Base-by-base conservation (phyloP, 2,329 filamentous ascomycete species). In the Fusarium penzigii region DNA sequence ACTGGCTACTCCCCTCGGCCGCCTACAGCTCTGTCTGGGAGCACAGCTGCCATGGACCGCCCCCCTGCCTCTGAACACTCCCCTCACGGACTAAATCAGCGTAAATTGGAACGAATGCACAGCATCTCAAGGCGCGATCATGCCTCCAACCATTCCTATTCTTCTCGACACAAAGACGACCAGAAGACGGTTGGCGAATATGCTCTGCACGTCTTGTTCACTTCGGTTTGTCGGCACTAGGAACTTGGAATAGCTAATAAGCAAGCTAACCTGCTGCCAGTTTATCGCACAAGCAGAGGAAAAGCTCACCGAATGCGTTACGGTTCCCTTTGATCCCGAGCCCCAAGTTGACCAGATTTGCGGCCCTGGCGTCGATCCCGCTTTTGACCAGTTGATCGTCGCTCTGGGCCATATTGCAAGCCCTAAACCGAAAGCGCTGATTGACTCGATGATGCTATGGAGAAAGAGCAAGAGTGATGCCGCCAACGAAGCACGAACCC, bases 371-470 rank as follows among this genome's bases (percentile, higher is more conserved):
- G 89, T 89, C 39, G 94, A 99, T 69, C 82, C 87, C 2, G 85
- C 84, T 11, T 99, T 99, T 68, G 94, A 99, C 71, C 93, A 97
- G 73, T 84, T 96, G 64, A 95, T 99, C 58, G 86, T 87, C 29
- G 94, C 95, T 14, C 80, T 99, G 39, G 94, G 94, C 4, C 93
- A 97, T 69, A 96, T 99, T 66, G 91, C 93, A 48, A 89, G 91
- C 53, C 89, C 92, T 61, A 96, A 95, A 68, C 95, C 95, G 6
- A 97, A 96, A 69, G 90, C 92, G 6, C 75, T 99, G 46, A 97
- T 99, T 65, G 94, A 99, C 71, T 92, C 90, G 17, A 92, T 99
- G 70, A 99, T 99, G 90, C 82, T 96, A 32, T 99, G 94, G 94
- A 86, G 94, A 50, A 97, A 97, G 72, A 90, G 85, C 59, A 97